Base-by-base conservation (phyloP, 2,329 filamentous ascomycete genomes). In the Byssothecium circinans region DNA sequence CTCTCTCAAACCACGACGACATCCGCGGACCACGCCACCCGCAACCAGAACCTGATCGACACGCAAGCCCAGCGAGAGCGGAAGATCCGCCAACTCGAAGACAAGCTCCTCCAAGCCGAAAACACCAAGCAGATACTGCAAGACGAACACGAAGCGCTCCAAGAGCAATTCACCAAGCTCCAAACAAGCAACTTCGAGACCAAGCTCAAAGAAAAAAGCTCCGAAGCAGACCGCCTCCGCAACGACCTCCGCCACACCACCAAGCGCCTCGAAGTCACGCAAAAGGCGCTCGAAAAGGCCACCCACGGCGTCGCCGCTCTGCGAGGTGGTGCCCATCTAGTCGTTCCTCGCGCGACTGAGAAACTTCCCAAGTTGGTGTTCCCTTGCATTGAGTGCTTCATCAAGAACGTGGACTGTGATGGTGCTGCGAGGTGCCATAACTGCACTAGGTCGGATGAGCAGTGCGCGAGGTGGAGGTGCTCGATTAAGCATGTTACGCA, bases 401-500 rank as follows among this genome's bases (percentile, higher is more conserved):
- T 46, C 30, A 58, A 56, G 19, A 64, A 62, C 18, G 6, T 54
- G 2, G 18, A 41, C 1, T 70, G 67, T 47, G 67, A 70, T 27
- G 47, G 45, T 18, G 41, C 38, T 4, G 44, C 49, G 5, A 47
- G 20, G 15, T 70, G 67, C 49, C 52, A 48, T 5, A 54, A 52
- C 38, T 70, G 67, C 36, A 36, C n/a, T 1, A 56, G 60, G 8
- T 49, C 49, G 6, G 47, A 53, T 10, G 34, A 50, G 8, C 44
- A 32, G 6, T 70, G 67, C 36, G 43, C 47, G 2, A 56, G 67
- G 2, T 69, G 63, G 63, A 60, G 57, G 23, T 70, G 67, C 43
- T 59, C 56, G 4, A 22, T 63, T 12, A 51, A 54, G 30, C 63
- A 68, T 18, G 49, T 56, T 19, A 36, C 62, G 1, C 60, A 55